Evolutionary conservation across 2,329 filamentous ascomycete species (phyloP), one percentile per base, ranked within the genome.

Genomic region (Ophiosphaerella korrae): DNA sequence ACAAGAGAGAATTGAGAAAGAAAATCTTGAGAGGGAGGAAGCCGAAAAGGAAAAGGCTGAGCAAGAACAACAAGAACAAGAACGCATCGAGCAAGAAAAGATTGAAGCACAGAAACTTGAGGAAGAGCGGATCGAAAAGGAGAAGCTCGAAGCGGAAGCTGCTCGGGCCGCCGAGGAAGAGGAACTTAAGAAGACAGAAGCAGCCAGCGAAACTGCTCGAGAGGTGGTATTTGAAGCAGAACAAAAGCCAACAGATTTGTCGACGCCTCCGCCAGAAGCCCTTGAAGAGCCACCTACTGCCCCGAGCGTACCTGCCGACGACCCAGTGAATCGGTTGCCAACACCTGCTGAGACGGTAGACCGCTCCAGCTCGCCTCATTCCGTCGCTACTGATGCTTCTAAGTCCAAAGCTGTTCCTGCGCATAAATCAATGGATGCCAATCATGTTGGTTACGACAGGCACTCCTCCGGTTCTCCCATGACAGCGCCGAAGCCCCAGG

Each of bases 401-500:
- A 63, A 57, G 53, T 49, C 52, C 48, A 53, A 42, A 57, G 57
- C 67, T 67, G 52, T 71, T 60, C 58, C 70, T 70, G 49, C 56
- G 42, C 50, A 62, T 62, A 55, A 64, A 56, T 43, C 52, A 14
- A 42, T 45, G 24, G 61, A 57, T 40, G 40, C 56, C 34, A 58
- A 57, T 42, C 59, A 61, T 47, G 33, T 58, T 37, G 29, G 18
- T 7, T 29, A 40, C 29, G 26, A 29, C 18, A 40, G 44, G 18
- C 44, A 29, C 11, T 26, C 26, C 13, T 14, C 36, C 9, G 13
- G 29, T 13, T 46, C 44, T n/a, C 44, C 44, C 14, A 39, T 46
- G 34, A 36, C 44, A 3, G 44, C 44, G 13, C 44, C 44, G 24
- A 46, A 36, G 32, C 56, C 58, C 21, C 53, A 55, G 39, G 53